phyloP scores from a whole-genome alignment of 208 protist genomes.

The Herpetomonas samuelpessoai region DNA sequence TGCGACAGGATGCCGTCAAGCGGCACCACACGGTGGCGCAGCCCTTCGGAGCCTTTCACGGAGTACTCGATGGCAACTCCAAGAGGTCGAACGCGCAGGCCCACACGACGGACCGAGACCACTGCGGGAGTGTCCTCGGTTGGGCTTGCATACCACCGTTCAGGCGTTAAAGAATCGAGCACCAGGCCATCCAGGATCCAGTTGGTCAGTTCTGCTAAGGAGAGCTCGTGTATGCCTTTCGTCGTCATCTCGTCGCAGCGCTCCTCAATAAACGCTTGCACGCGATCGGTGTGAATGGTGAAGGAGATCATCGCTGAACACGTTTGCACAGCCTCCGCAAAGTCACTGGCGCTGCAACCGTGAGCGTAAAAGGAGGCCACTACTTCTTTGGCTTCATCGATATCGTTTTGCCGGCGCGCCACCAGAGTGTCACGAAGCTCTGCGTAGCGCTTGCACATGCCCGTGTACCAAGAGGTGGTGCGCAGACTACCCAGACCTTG shows the following conservation, averaged over 20 bases:
- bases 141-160: constrained; percentile 55
- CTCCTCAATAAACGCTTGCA: constrained; percentile 30
- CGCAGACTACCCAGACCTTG: constrained; percentile 13
- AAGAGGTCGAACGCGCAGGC: constrained; percentile 32
- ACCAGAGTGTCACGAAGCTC: constrained; percentile 21
- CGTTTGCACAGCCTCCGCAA: constrained; percentile 62
- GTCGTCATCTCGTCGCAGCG: constrained; percentile 25
- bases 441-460: constrained; percentile 38
- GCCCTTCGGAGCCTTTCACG: constrained; percentile 3
- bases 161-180: constrained; percentile 38
- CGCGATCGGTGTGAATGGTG: constrained; percentile 29
- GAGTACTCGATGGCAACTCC: constrained; percentile 64
- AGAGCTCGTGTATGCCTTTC: constrained; percentile 23
- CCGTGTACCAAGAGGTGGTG: constrained; percentile 46
- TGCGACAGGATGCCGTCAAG: constrained; percentile 25
- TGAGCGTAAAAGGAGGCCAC: constrained; percentile 63
- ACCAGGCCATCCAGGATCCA: constrained; percentile 48
- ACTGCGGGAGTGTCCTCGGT: neutral
- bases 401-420: constrained; percentile 15
- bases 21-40: constrained; percentile 37
- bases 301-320: constrained; percentile 64
- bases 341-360: constrained; percentile 64
- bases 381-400: constrained; percentile 48
- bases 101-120: constrained; percentile 21
- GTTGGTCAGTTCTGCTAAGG: constrained; percentile 31